These are phyloP conservation scores for Piper betle DNA, from an alignment of 164 flowering plant species.

Conservation along the genomic window DNA sequence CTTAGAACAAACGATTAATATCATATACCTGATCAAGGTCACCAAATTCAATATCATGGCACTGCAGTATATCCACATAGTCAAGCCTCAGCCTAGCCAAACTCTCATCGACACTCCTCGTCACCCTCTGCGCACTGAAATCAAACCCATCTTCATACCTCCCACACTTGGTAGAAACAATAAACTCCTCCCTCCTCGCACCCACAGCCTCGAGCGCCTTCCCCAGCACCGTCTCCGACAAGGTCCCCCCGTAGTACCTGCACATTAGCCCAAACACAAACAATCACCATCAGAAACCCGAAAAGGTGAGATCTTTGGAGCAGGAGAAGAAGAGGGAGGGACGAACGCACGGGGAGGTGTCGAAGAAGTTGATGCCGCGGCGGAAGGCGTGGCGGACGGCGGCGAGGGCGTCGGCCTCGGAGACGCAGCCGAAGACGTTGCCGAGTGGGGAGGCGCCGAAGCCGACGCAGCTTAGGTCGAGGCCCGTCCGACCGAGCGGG, in stretches of 20 bases:
- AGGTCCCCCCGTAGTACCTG: constrained; percentile 83
- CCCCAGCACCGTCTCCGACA: constrained; percentile 81
- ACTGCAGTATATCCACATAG: constrained; percentile 88
- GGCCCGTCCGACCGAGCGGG: constrained; percentile 69
- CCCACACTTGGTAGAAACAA: constrained; percentile 92
- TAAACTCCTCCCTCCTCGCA: constrained; percentile 46
- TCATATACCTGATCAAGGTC: constrained; percentile 71
- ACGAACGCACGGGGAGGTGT: constrained; percentile 71
- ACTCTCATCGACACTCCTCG: constrained; percentile 86
- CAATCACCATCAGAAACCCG: neutral
- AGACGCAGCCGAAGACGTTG: constrained; percentile 61
- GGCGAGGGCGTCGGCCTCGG: constrained; percentile 63
- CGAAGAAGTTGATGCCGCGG: constrained; percentile 93
- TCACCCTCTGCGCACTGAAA: constrained; percentile 91
- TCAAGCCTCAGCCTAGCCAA: constrained; percentile 79
- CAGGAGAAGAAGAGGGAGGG: neutral
- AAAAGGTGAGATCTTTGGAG: too few species aligned
- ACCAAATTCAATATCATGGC: constrained; percentile 95
- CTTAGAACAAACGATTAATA: too few species aligned
- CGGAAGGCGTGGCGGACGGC: constrained; percentile 63
- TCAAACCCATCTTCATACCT: constrained; percentile 79
- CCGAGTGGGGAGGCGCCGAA: constrained; percentile 99
- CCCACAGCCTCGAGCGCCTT: constrained; percentile 57
- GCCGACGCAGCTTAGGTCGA: constrained; percentile 68
- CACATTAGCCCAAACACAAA: neutral